These are phyloP conservation scores for Neostapfia colusana DNA, from an alignment of 176 grass and related monocot species.

Conservation along the genomic window DNA sequence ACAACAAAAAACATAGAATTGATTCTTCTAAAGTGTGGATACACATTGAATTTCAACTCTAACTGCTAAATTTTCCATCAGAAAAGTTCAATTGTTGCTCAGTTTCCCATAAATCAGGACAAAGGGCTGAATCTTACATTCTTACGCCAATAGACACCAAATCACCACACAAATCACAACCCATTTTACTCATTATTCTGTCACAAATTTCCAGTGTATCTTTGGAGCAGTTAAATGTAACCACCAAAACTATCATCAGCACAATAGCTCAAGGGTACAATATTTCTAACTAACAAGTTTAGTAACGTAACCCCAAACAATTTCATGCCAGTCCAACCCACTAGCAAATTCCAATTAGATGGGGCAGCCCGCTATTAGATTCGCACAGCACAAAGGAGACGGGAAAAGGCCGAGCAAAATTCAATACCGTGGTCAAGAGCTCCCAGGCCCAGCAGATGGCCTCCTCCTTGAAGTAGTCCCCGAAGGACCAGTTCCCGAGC, in stretches of 20 bases:
- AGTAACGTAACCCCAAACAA: background rate
- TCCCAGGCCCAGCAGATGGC: slow-evolving; percentile 97
- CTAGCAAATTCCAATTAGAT: background rate
- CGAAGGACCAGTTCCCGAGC: slow-evolving; percentile 96
- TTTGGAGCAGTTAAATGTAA: background rate
- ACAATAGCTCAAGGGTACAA: background rate
- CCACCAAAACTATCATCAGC: background rate
- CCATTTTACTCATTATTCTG: background rate
- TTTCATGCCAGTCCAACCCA: background rate
- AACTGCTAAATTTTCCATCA: background rate
- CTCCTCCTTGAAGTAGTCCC: slow-evolving; percentile 90
- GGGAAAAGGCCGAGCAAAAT: background rate
- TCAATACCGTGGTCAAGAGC: slow-evolving; percentile 67
- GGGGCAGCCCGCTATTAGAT: background rate
- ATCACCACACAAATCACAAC: background rate
- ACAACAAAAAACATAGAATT: background rate
- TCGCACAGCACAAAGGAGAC: background rate
- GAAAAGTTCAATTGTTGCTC: background rate
- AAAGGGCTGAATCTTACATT: background rate
- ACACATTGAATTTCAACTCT: background rate
- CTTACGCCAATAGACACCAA: background rate
- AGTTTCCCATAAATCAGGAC: background rate
- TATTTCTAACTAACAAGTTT: background rate
- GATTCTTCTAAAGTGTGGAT: no score
- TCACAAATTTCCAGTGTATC: background rate